Evolutionary conservation across 129 eudicot species (phyloP).

Genomic region (Centrapalus pauciflorus): DNA sequence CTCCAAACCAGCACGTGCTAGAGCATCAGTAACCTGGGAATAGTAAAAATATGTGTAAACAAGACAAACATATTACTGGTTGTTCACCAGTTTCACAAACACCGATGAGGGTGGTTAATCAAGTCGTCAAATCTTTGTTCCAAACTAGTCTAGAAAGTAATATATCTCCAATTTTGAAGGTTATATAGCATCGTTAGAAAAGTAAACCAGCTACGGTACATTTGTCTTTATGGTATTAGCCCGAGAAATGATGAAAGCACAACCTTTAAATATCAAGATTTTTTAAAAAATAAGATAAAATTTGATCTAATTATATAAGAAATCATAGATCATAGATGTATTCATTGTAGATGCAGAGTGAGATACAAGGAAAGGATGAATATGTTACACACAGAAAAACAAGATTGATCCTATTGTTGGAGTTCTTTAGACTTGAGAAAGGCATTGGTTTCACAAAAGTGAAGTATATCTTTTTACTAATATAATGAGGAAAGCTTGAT

Average conservation of each 20-base stretch:
- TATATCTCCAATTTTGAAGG: neutral
- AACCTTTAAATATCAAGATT: neutral
- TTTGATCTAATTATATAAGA: neutral
- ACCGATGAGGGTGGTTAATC: neutral
- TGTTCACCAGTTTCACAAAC: neutral
- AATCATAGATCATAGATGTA: neutral
- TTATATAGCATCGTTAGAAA: neutral
- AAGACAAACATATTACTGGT: neutral
- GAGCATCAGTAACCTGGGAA: conserved; percentile 77
- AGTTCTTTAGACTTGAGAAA: conserved; percentile 6
- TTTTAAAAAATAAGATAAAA: neutral
- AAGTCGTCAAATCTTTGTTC: neutral
- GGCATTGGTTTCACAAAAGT: neutral
- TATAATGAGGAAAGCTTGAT: neutral
- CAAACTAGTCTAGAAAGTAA: neutral
- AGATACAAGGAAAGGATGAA: neutral
- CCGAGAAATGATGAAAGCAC: neutral
- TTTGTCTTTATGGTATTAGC: neutral
- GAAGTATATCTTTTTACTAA: neutral
- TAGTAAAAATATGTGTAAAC: neutral
- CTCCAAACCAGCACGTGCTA: conserved; percentile 85
- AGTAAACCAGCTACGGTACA: neutral
- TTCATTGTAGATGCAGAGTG: neutral
- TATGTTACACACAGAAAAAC: neutral
- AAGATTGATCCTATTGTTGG: neutral